phyloP scores from a whole-genome alignment of 2,329 filamentous ascomycete genomes.

The Phialocephala subalpina region DNA sequence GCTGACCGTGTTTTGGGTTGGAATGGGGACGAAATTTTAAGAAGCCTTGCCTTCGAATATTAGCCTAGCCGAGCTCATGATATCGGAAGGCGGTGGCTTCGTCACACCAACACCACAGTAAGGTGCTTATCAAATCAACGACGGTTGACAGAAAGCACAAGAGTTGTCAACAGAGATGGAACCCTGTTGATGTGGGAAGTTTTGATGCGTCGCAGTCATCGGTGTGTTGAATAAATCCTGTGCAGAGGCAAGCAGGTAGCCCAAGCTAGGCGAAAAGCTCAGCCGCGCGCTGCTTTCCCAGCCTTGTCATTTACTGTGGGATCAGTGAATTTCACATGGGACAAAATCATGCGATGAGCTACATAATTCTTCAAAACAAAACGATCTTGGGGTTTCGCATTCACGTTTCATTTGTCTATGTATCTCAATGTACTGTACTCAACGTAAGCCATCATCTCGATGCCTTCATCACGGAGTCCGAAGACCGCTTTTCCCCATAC shows the following conservation, averaged over 20 bases:
- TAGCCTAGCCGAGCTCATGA: conserved; percentile 15
- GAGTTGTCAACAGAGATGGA: neutral
- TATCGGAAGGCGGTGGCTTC: conserved; percentile 15
- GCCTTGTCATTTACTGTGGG: conserved; percentile 15
- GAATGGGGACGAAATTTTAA: conserved; percentile 16
- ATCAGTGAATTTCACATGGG: conserved; percentile 8
- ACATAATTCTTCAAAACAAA: conserved; percentile 9
- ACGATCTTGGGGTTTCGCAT: neutral
- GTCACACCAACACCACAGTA: conserved; percentile 23
- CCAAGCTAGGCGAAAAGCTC: conserved; percentile 14
- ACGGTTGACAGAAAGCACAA: neutral
- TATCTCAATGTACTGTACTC: neutral
- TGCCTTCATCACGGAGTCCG: conserved; percentile 5
- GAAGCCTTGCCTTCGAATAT: conserved; percentile 15
- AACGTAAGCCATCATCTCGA: conserved; percentile 18
- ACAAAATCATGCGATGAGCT: conserved; percentile 17
- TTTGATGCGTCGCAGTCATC: neutral
- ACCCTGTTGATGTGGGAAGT: neutral
- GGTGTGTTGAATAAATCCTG: conserved; percentile 1
- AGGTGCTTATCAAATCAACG: conserved; percentile 12
- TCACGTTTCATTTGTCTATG: conserved; percentile 6
- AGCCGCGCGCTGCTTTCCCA: conserved; percentile 13
- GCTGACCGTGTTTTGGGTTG: conserved; percentile 11
- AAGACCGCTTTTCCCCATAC: conserved; percentile 37
- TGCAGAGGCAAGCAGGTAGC: conserved; percentile 1